These are phyloP conservation scores for Verbena officinalis DNA, from an alignment of 257 asterid species.

Conservation along the genomic window DNA sequence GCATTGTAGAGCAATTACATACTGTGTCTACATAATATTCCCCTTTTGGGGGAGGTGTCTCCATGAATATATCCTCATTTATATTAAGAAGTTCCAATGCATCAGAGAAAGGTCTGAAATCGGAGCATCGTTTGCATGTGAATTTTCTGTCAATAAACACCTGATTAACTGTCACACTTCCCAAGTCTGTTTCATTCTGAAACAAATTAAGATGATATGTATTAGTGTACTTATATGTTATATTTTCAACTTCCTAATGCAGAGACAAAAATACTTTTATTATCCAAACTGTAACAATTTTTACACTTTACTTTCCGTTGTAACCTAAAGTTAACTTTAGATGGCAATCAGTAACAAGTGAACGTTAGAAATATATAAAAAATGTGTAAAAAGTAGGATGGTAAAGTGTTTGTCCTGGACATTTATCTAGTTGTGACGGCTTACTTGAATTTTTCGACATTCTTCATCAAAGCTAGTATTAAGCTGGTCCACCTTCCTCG, in stretches of 20 bases:
- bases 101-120: conserved; percentile 50
- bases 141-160: conserved; percentile 42
- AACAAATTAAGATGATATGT: conserved; percentile 5
- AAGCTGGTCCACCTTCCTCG: conserved; percentile 29
- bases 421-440: not conserved
- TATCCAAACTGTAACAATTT: no score
- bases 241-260: not conserved
- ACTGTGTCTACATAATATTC: conserved; percentile 26
- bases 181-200: conserved; percentile 43
- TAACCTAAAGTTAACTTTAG: no score
- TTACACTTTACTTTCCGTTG: no score
- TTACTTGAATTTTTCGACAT: conserved; percentile 41
- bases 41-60: conserved; percentile 34
- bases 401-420: not conserved
- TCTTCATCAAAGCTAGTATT: conserved; percentile 38
- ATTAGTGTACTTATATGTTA: not conserved
- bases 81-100: conserved; percentile 55
- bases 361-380: no score
- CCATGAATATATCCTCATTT: conserved; percentile 38
- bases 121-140: conserved; percentile 23
- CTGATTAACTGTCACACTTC: conserved; percentile 35
- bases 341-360: no score
- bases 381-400: no score
- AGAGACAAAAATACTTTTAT: no score
- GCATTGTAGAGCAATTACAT: conserved; percentile 48